Conservation (phyloP, 108 stramenopile genomes). For the Aurantiochytrium sp. region DNA sequence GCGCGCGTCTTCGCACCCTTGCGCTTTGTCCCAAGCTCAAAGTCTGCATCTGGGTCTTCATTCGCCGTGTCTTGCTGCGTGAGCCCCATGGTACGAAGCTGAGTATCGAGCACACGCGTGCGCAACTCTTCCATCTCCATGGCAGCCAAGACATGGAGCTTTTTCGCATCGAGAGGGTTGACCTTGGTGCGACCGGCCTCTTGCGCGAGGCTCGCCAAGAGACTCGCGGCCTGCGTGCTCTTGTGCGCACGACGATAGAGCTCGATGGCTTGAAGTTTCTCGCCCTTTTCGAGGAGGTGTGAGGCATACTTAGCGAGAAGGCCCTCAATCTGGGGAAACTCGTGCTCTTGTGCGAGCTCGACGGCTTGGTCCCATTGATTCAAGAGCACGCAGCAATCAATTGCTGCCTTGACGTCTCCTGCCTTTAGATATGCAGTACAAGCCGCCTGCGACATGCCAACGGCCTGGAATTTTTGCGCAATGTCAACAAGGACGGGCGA, state of each 20-base stretch:
- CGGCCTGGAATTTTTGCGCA: slow-evolving; percentile 41
- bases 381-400: slow-evolving; percentile 49
- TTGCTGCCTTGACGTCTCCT: slow-evolving; percentile 43
- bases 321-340: slow-evolving; percentile 58
- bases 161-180: slow-evolving; percentile 49
- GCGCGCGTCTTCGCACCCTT: slow-evolving; percentile 42
- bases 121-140: slow-evolving; percentile 54
- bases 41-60: neutral
- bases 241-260: slow-evolving; percentile 52
- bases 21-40: slow-evolving; percentile 14
- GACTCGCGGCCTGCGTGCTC: slow-evolving; percentile 47
- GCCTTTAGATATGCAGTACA: slow-evolving; percentile 33
- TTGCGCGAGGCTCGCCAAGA: slow-evolving; percentile 46
- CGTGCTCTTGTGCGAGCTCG: slow-evolving; percentile 45
- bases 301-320: slow-evolving; percentile 40
- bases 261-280: slow-evolving; percentile 48
- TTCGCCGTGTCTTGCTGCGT: neutral
- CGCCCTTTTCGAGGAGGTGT: slow-evolving; percentile 30
- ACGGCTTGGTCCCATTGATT: slow-evolving; percentile 56
- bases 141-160: slow-evolving; percentile 55
- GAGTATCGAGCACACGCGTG: slow-evolving; percentile 25
- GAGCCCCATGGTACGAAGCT: neutral
- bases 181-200: slow-evolving; percentile 31
- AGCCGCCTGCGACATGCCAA: slow-evolving; percentile 39
- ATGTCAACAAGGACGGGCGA: slow-evolving; percentile 32